Percentiles rank a stretch among this genome's conserved stretches.
phyloP scores from a whole-genome alignment of 495 filamentous ascomycete species.

The Acidomyces sp. region DNA sequence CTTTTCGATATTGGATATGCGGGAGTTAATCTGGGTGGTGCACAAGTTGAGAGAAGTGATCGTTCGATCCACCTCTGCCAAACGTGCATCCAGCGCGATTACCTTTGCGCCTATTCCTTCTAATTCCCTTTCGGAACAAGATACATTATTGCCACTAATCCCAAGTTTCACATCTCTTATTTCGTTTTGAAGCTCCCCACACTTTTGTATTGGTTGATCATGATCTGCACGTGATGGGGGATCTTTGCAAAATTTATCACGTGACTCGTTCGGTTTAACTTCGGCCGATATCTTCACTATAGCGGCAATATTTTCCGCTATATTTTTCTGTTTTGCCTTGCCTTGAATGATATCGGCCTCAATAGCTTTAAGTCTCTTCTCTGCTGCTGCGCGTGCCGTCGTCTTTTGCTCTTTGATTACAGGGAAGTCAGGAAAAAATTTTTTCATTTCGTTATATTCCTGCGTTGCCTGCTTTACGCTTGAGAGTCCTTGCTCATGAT shows the following conservation, averaged over 20 bases:
- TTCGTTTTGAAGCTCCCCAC: neutral
- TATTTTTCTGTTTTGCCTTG: neutral
- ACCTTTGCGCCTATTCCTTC: too few species aligned
- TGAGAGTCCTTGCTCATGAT: neutral
- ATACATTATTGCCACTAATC: too few species aligned
- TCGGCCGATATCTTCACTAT: neutral
- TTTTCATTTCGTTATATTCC: conserved; percentile 1
- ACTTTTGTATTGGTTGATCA: neutral
- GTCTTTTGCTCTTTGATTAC: conserved; percentile 4
- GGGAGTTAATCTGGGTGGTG: too few species aligned
- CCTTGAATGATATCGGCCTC: neutral
- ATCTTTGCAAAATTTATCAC: neutral
- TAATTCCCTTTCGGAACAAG: too few species aligned
- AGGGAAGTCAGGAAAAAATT: conserved; percentile 1
- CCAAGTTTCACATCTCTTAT: too few species aligned
- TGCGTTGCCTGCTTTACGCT: neutral
- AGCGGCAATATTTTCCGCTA: neutral
- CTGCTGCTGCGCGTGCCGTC: neutral
- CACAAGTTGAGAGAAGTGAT: too few species aligned
- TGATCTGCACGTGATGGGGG: neutral
- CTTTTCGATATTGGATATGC: too few species aligned
- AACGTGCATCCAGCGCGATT: too few species aligned
- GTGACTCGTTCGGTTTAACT: neutral
- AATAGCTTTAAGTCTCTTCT: neutral
- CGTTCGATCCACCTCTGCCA: too few species aligned